Evolutionary conservation across 805 yeast genomes (phyloP).

Genomic region (Phaffomyces opuntiae): DNA sequence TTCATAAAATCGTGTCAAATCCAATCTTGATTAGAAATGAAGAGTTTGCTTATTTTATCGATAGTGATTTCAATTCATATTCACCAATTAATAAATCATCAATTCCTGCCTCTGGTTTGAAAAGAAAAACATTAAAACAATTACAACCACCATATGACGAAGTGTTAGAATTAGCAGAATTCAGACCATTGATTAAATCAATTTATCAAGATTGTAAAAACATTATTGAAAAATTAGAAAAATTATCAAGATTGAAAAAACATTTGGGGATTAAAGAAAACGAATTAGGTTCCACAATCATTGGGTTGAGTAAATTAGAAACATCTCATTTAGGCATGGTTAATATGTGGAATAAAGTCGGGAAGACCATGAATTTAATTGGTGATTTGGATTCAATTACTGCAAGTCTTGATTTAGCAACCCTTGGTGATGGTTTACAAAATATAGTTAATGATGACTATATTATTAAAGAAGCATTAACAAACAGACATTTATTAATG

Average conservation of each 20-base stretch:
- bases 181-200: conserved; percentile 80
- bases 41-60: conserved; percentile 79
- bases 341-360: conserved; percentile 69
- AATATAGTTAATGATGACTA: conserved; percentile 68
- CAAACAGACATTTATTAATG: conserved; percentile 89
- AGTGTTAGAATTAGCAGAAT: conserved; percentile 68
- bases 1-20: conserved; percentile 61
- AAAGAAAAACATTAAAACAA: conserved; percentile 87
- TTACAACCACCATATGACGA: conserved; percentile 89
- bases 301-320: conserved; percentile 39
- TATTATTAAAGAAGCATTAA: conserved; percentile 84
- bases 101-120: conserved; percentile 76
- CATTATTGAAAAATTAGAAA: conserved; percentile 50
- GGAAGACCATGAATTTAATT: conserved; percentile 57
- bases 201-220: conserved; percentile 53
- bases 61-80: conserved; percentile 57
- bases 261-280: conserved; percentile 50
- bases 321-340: conserved; percentile 62
- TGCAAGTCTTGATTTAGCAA: conserved; percentile 64
- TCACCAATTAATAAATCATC: conserved; percentile 44
- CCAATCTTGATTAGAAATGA: conserved; percentile 83
- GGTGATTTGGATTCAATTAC: conserved; percentile 74
- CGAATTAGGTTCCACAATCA: conserved; percentile 36
- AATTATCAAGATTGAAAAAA: conserved; percentile 38
- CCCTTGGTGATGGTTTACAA: conserved; percentile 68